Conservation (phyloP, 306 rosid species). For the Echinosophora koreensis region DNA sequence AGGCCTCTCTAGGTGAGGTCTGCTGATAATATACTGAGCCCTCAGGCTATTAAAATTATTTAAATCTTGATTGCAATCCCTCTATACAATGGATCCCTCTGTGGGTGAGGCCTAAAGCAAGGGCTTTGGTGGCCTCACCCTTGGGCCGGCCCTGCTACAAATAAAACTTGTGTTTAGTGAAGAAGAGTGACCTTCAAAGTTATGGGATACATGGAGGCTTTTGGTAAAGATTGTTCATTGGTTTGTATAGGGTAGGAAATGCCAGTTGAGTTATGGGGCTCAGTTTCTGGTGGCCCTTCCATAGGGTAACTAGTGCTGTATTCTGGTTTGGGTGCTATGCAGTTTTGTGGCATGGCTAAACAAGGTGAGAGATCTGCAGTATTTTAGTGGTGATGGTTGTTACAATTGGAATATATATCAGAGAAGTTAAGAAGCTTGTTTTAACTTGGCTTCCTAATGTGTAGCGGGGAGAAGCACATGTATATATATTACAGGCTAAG, state of each 20-base stretch:
- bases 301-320: slow-evolving; percentile 10
- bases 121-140: too few species aligned
- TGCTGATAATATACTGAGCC: too few species aligned
- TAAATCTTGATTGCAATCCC: too few species aligned
- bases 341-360: slow-evolving; percentile 46
- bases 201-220: slow-evolving; percentile 63
- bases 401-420: neutral
- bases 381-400: neutral
- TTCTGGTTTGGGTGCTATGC: slow-evolving; percentile 51
- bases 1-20: too few species aligned
- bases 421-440: slow-evolving; percentile 46
- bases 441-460: slow-evolving; percentile 36
- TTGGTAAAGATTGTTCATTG: slow-evolving; percentile 54
- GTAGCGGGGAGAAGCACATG: slow-evolving; percentile 37
- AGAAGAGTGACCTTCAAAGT: slow-evolving; percentile 66
- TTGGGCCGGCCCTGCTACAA: too few species aligned
- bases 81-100: too few species aligned
- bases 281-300: slow-evolving; percentile 43
- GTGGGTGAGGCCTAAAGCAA: too few species aligned
- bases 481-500: slow-evolving; percentile 41
- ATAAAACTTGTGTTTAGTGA: neutral
- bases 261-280: slow-evolving; percentile 43
- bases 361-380: slow-evolving; percentile 17
- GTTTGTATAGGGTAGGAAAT: slow-evolving; percentile 50
- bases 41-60: too few species aligned